Base-by-base conservation (phyloP, 345 rosid genomes). In the Aquilaria sinensis region DNA sequence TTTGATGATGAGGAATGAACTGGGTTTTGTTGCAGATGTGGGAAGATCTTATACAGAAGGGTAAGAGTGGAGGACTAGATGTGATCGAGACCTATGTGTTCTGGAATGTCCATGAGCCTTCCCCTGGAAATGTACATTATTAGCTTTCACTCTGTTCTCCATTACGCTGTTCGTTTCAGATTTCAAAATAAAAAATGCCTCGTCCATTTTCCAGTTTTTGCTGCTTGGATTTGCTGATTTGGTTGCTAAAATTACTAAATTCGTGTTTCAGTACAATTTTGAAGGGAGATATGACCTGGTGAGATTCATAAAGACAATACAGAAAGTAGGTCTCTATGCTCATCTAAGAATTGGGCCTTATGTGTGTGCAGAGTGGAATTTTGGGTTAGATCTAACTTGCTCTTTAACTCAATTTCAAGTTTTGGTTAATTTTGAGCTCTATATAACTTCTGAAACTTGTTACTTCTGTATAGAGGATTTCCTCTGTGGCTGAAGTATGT, bases 361-460 rank as follows among this genome's bases (percentile, higher is more conserved):
- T 68, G 84, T 95, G 62, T 95, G 99, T 73, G 99, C 97, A 11
- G 99, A 91, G 80, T 95, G 99, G 99, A 95, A 91, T 77, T 95
- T 95, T 67, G 99, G 99, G 99, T 95, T 61, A 53, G 53, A 61
- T 60, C 66, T 69, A 64, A 12, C 60, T 66, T 72, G 46, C 37
- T 55, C 68, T 70, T 37, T 9, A 37, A 37, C 43, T 37, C 43
- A 37, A 37, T 37, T 37, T 37, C 43, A 37, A 34, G 45, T 12
- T 58, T 31, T 61, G 63, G 8, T 48, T 23, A 23, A 23, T 37
- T 37, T 37, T 37, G 5, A 37, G 41, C 59, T 49, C 8, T 13
- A 6, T 57, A 69, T 64, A 32, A 61, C 12, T 54, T 62, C 45
- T 68, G 54, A 23, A n/a, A 1, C 11, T 55, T 61, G 49, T 61